Base-by-base conservation (phyloP, 78 protist genomes). In the Dictyostelium firmibasis region DNA sequence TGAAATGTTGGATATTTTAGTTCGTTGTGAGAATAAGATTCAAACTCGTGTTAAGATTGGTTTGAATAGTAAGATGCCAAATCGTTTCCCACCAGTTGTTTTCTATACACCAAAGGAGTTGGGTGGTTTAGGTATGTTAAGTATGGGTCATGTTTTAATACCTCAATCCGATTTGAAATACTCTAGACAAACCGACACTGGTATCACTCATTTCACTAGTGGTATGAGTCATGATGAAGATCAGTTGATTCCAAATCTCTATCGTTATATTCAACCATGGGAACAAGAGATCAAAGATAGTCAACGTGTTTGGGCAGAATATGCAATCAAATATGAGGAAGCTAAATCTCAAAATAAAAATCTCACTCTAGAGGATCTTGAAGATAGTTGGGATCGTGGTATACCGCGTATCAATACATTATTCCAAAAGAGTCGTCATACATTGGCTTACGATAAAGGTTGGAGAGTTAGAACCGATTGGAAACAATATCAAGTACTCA, bases 31-130 rank as follows among this genome's bases (percentile, higher is more conserved):
- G 97, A 99, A 98, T 97, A 99, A 98, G 97, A 98, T 99, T 87
- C 99, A 99, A 97, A 99, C 99, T n/a, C 98, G 99, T 35, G 96
- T 99, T 95, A 99, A 99, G 97, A 99, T 99, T 75, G 99, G 99
- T 0, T 97, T 99, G 84, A 99, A 99, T 97, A 97, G 99, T 16
- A 99, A 99, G 98, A 99, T 99, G 99, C 99, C 99, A 57, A 85
- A 97, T 64, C 94, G 99, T 25, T 99, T 99, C 98, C 99, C 99
- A 25, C 99, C 99, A 3, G 99, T 99, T 31, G 99, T 99, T n/a
- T 99, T 99, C 81, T 99, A 98, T 96, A 85, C 98, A 3, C 99
- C 99, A 5, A 99, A 98, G 84, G 99, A 99, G 83, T 86, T 99
- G 35, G 99, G 99, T 62, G 99, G 99, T 25, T 93, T 85, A 2